A percentile compares a stretch with the other conserved stretches of the same genome.
These are phyloP conservation scores for Rehmannia glutinosa DNA, from an alignment of 257 asterid species.

Conservation along the genomic window DNA sequence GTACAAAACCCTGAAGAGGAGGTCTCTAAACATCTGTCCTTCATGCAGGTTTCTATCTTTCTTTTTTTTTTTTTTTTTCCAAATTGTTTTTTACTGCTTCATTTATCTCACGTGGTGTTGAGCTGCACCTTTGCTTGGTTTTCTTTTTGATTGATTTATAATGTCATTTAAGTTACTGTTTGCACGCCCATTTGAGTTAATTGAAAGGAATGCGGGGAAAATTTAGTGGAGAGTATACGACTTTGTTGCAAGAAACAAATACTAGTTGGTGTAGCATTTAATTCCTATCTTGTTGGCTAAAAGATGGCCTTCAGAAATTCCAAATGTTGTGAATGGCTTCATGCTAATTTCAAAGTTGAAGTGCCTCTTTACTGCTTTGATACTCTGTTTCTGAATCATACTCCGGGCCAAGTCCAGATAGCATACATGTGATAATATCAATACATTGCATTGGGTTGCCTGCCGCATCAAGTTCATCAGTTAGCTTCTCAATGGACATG, in stretches of 20 bases:
- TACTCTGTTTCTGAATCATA: too few relatives aligned
- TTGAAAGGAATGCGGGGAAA: too few relatives aligned
- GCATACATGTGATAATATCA: too few relatives aligned
- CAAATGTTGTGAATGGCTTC: too few relatives aligned
- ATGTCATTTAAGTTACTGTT: neutral
- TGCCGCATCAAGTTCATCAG: too few relatives aligned
- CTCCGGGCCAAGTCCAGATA: too few relatives aligned
- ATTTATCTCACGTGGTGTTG: neutral
- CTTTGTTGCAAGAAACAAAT: constrained; percentile 1
- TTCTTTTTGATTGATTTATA: neutral
- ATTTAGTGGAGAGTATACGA: neutral
- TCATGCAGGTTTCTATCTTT: constrained; percentile 56
- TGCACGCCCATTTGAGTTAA: neutral
- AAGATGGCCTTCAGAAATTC: too few relatives aligned
- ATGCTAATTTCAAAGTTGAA: too few relatives aligned
- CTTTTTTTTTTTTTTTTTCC: neutral
- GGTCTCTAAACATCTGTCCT: constrained; percentile 71
- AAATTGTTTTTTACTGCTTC: neutral
- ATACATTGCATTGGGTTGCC: too few relatives aligned
- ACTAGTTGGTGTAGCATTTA: neutral
- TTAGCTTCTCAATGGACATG: too few relatives aligned
- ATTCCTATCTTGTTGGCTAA: too few relatives aligned
- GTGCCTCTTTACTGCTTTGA: too few relatives aligned
- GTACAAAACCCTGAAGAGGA: constrained; percentile 65
- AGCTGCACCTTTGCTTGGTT: constrained; percentile 1